Conservation (phyloP, 331 rosid genomes). For the Saraca asoca region DNA sequence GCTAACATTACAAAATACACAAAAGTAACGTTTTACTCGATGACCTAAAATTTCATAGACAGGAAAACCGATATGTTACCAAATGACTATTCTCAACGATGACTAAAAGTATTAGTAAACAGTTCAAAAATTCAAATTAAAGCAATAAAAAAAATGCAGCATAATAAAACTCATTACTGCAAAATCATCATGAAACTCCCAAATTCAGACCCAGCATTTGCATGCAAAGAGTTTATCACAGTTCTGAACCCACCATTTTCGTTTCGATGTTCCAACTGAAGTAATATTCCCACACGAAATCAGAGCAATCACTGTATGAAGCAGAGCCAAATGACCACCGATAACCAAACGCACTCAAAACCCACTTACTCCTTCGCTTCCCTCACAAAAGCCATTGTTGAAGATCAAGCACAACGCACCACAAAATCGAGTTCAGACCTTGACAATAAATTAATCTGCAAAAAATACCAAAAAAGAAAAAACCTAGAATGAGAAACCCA, state of each 20-base stretch:
- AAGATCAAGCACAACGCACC: constrained; percentile 35
- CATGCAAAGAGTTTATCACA: constrained; percentile 35
- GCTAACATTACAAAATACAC: background rate
- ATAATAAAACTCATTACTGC: background rate
- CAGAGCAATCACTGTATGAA: constrained; percentile 18
- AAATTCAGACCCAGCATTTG: constrained; percentile 21
- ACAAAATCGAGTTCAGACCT: constrained; percentile 27
- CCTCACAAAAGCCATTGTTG: constrained; percentile 23
- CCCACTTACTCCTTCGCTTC: constrained; percentile 31
- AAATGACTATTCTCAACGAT: background rate
- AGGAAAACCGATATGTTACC: background rate
- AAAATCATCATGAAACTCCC: background rate
- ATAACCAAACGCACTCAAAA: constrained; percentile 30
- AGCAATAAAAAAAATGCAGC: background rate
- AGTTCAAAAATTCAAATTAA: background rate
- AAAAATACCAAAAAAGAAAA: background rate
- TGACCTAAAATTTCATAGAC: background rate
- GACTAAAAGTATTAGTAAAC: background rate
- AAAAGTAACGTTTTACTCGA: background rate
- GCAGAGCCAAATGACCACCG: constrained; percentile 26
- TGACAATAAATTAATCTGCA: constrained; percentile 37
- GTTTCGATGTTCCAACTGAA: constrained; percentile 24
- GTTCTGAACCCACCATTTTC: constrained; percentile 49
- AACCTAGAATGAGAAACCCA: constrained; percentile 33
- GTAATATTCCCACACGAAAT: background rate